phyloP scores from a whole-genome alignment of 768 basidiomycete species.

The Naematelia aurantialba region DNA sequence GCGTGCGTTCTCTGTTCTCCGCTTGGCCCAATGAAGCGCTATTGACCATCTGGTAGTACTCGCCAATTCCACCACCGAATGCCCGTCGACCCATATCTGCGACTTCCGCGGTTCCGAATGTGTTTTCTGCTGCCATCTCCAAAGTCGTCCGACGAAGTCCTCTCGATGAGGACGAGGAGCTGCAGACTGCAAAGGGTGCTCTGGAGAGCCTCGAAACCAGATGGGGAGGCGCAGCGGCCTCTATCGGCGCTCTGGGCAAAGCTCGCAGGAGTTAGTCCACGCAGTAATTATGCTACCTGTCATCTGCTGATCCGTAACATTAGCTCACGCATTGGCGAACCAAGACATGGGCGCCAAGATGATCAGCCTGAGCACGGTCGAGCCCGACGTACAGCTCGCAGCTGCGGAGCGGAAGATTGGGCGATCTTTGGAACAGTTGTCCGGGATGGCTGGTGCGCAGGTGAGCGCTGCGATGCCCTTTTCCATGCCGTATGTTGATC shows the following conservation, averaged over 20 bases:
- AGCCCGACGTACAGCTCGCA: slow-evolving; percentile 77
- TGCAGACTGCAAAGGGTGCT: slow-evolving; percentile 84
- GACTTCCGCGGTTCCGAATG: slow-evolving; percentile 33
- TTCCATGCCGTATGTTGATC: no score
- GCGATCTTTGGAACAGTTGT: slow-evolving; percentile 76
- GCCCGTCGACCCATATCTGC: slow-evolving; percentile 24
- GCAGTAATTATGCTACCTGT: neutral
- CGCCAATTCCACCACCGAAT: slow-evolving; percentile 38
- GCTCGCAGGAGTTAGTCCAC: slow-evolving; percentile 65
- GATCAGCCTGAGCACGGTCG: slow-evolving; percentile 80
- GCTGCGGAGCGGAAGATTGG: slow-evolving; percentile 77
- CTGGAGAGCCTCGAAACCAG: slow-evolving; percentile 85
- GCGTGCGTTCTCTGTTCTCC: slow-evolving; percentile 52
- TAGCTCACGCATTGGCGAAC: slow-evolving; percentile 73
- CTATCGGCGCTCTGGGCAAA: slow-evolving; percentile 78
- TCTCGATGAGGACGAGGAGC: slow-evolving; percentile 90
- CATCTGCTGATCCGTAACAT: no score
- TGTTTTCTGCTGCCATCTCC: slow-evolving; percentile 39
- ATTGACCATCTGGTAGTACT: slow-evolving; percentile 37
- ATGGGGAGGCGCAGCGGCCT: slow-evolving; percentile 88
- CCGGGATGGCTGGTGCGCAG: slow-evolving; percentile 85
- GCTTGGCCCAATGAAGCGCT: neutral
- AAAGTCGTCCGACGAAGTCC: slow-evolving; percentile 58
- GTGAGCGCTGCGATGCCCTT: slow-evolving; percentile 29
- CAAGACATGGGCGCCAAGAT: slow-evolving; percentile 92